A percentile compares a stretch with the other conserved stretches of the same genome.
Evolutionary conservation across 1,284 basidiomycete species (phyloP).

Genomic region (Cystobasidium slooffiae): DNA sequence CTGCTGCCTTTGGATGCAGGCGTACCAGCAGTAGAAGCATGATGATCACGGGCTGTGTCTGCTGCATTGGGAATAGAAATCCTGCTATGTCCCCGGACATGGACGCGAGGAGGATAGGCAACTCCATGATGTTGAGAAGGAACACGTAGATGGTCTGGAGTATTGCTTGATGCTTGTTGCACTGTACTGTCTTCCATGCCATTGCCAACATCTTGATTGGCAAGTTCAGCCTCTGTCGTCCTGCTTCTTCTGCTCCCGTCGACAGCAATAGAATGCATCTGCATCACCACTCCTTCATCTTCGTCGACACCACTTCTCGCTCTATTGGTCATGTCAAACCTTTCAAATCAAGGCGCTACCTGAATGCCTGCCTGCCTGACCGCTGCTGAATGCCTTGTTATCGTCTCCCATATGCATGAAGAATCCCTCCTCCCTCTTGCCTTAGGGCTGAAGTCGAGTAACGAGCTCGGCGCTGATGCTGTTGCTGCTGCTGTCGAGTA

Average conservation of each 20-base stretch:
- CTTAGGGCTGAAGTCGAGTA: constrained; percentile 18
- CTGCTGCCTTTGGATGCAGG: neutral
- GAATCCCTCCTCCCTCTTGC: too few relatives aligned
- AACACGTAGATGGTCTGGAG: neutral
- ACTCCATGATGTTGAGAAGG: neutral
- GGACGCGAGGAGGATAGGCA: constrained; percentile 18
- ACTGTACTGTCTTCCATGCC: neutral
- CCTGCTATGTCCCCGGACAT: neutral
- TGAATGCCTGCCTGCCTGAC: neutral
- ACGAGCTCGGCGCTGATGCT: constrained; percentile 8
- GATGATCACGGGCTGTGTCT: neutral
- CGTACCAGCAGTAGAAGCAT: neutral
- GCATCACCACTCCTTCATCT: too few relatives aligned
- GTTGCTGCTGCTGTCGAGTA: neutral
- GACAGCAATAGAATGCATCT: too few relatives aligned
- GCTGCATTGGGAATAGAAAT: neutral
- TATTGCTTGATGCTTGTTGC: neutral
- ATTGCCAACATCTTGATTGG: constrained; percentile 1
- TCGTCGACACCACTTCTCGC: neutral
- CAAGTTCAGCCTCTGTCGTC: too few relatives aligned
- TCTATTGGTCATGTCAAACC: neutral
- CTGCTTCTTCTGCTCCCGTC: too few relatives aligned
- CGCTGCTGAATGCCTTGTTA: neutral
- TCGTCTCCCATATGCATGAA: neutral
- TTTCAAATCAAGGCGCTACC: neutral